These are phyloP conservation scores for Alternaria infectoria DNA, from an alignment of 2,329 filamentous ascomycete species.

Conservation along the genomic window DNA sequence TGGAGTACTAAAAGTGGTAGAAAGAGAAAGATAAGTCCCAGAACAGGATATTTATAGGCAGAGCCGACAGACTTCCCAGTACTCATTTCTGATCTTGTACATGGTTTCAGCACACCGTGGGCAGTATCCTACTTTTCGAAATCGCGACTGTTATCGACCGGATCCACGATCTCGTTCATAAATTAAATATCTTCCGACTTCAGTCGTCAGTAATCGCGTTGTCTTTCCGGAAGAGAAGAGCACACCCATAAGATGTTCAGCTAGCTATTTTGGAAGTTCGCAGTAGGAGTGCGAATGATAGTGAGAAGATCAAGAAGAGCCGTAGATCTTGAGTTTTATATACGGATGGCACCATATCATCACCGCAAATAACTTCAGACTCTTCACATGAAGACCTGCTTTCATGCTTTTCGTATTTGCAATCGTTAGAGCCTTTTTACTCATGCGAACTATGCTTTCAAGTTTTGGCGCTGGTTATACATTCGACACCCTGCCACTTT, in stretches of 20 bases:
- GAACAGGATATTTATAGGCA: background rate
- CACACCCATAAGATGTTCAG: background rate
- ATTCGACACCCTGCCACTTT: too few relatives aligned
- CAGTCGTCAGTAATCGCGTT: too few relatives aligned
- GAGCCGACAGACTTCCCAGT: too few relatives aligned
- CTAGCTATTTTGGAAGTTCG: background rate
- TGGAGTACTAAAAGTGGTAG: background rate
- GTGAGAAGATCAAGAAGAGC: background rate
- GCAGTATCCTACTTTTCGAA: background rate
- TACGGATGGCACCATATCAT: background rate
- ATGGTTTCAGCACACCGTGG: background rate
- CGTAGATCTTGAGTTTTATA: background rate
- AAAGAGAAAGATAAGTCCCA: background rate
- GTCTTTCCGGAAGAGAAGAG: background rate
- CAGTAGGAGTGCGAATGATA: background rate
- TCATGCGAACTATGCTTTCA: too few relatives aligned
- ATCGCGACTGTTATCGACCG: background rate
- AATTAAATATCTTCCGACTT: too few relatives aligned
- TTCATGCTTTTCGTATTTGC: background rate
- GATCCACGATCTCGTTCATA: background rate
- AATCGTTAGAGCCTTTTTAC: too few relatives aligned
- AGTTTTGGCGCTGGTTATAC: too few relatives aligned
- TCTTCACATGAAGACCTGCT: background rate
- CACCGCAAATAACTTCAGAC: fast-evolving
- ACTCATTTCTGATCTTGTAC: too few relatives aligned